Conservation (phyloP, 257 asterid species). For the Gentiana macrophylla region DNA sequence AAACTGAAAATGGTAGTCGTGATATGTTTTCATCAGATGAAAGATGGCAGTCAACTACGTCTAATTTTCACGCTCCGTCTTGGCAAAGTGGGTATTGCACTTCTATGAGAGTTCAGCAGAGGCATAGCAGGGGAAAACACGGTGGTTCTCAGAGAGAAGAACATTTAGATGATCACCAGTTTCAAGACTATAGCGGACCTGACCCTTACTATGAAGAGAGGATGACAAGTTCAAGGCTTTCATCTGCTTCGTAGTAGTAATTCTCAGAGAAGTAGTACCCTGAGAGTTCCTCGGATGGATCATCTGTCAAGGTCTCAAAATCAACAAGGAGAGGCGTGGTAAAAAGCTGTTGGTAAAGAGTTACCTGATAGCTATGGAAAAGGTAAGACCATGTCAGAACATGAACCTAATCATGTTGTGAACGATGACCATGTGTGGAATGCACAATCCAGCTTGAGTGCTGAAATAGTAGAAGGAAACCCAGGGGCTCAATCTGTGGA, state of each 20-base stretch:
- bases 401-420: slow-evolving; percentile 31
- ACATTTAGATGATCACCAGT: slow-evolving; percentile 27
- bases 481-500: slow-evolving; percentile 39
- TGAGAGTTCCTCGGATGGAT: slow-evolving; percentile 46
- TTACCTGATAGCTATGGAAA: slow-evolving; percentile 34
- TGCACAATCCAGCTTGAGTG: slow-evolving; percentile 25
- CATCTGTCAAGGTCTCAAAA: slow-evolving; percentile 26
- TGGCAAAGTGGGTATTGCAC: slow-evolving; percentile 37
- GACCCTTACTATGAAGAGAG: slow-evolving; percentile 53
- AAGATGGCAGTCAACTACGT: slow-evolving; percentile 27
- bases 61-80: slow-evolving; percentile 51
- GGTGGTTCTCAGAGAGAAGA: slow-evolving; percentile 50
- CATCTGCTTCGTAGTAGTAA: slow-evolving; percentile 34
- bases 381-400: slow-evolving; percentile 50
- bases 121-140: slow-evolving; percentile 43
- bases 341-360: slow-evolving; percentile 24
- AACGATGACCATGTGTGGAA: slow-evolving; percentile 55
- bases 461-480: slow-evolving; percentile 46
- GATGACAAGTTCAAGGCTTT: slow-evolving; percentile 30
- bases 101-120: slow-evolving; percentile 38
- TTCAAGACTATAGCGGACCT: slow-evolving; percentile 46
- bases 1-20: slow-evolving; percentile 38
- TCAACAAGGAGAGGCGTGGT: slow-evolving; percentile 33
- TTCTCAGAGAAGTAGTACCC: slow-evolving; percentile 30
- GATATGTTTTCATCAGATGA: slow-evolving; percentile 36